A percentile compares a stretch with the other conserved stretches of the same genome.
These are phyloP conservation scores for Acorus gramineus DNA, from an alignment of 106 monocot genomes.

Conservation along the genomic window DNA sequence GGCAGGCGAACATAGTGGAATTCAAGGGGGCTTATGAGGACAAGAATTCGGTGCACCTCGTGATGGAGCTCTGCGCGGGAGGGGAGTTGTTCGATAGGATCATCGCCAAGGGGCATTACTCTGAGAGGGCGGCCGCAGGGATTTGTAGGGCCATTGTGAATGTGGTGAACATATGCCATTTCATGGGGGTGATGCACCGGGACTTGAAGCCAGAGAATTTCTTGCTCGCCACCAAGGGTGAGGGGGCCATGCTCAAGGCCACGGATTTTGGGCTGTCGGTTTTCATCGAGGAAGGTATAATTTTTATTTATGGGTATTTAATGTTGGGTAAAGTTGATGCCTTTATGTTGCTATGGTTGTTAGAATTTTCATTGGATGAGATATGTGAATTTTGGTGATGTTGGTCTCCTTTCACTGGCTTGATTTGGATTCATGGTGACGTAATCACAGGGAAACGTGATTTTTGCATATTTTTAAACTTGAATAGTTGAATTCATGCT, in stretches of 20 bases:
- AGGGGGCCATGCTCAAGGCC: slow-evolving; percentile 23
- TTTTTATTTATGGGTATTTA: no score
- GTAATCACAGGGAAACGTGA: no score
- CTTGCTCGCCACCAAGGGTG: slow-evolving; percentile 25
- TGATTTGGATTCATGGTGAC: no score
- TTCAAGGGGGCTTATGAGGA: slow-evolving; percentile 13
- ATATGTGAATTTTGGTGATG: no score
- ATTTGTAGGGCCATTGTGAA: slow-evolving; percentile 27
- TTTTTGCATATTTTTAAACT: no score
- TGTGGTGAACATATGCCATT: slow-evolving; percentile 41
- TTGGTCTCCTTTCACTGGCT: no score
- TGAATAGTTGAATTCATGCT: no score
- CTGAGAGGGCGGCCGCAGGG: slow-evolving; percentile 23
- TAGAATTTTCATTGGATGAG: no score
- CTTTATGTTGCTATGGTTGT: no score
- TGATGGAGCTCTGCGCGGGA: slow-evolving; percentile 19
- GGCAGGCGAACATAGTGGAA: slow-evolving; percentile 35
- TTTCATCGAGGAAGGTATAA: slow-evolving; percentile 29
- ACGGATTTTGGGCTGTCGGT: slow-evolving; percentile 37
- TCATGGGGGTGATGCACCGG: slow-evolving; percentile 36
- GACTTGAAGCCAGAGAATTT: slow-evolving; percentile 22
- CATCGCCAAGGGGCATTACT: slow-evolving; percentile 34
- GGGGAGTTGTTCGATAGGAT: slow-evolving; percentile 38
- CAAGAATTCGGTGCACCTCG: slow-evolving; percentile 9
- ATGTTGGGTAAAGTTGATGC: no score